A percentile compares a stretch with the other conserved stretches of the same genome.
phyloP scores from a whole-genome alignment of 306 rosid species.

The Geum urbanum region DNA sequence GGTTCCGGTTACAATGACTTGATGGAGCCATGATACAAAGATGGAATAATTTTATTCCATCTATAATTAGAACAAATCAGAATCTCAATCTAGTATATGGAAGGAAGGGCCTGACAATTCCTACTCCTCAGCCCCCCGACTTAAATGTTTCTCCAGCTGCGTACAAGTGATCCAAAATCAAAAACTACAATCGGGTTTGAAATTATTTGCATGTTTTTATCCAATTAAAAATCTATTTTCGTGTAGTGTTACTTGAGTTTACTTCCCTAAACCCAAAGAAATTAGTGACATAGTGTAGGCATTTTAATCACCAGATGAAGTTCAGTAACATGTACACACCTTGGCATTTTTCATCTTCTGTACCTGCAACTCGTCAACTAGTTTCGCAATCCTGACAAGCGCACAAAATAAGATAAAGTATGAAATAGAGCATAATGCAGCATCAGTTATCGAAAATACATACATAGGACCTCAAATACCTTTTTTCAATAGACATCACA shows the following conservation, averaged over 20 bases:
- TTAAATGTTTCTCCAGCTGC: conserved; percentile 26
- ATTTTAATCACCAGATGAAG: not conserved
- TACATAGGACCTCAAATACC: not conserved
- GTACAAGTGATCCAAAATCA: conserved; percentile 7
- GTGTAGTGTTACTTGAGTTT: not conserved
- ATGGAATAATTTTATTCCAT: not conserved
- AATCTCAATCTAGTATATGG: not conserved
- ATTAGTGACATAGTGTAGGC: not conserved
- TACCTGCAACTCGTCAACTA: conserved; percentile 18
- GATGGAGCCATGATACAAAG: not conserved
- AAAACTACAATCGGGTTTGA: not conserved
- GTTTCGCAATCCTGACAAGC: conserved; percentile 17
- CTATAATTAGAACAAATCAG: not conserved
- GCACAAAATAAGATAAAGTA: not conserved
- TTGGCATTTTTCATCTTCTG: conserved; percentile 15
- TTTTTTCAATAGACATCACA: conserved; percentile 14
- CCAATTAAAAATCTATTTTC: not conserved
- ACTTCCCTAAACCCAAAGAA: not conserved
- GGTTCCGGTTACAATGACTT: not conserved
- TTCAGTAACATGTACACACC: conserved; percentile 20
- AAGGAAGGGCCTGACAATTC: not conserved
- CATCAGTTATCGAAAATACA: not conserved
- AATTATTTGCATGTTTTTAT: not conserved
- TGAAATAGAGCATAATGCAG: not conserved
- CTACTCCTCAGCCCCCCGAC: conserved; percentile 13